Base-by-base conservation (phyloP, 148 eudicot species). In the Nepenthes gracilis region DNA sequence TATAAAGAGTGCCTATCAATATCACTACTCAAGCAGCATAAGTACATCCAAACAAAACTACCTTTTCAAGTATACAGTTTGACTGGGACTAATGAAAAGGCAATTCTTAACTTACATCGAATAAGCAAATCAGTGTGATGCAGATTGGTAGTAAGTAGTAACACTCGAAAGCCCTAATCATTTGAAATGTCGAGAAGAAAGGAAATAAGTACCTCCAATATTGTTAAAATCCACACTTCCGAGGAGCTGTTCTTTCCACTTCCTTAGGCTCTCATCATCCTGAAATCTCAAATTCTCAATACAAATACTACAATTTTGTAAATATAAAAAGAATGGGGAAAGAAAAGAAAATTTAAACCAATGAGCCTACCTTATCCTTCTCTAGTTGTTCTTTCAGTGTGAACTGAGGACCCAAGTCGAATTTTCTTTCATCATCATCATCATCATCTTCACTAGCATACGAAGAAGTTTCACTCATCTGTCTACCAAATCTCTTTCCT, bases 191-290 rank as follows among this genome's bases (percentile, higher is more conserved):
- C 0, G 45, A 3, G 54, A 4, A 32, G 43, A 55, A 34, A 64
- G 45, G 50, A 49, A 9, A 47, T 52, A 40, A 40, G 8, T 77
- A 88, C 96, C 96, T 85, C 82, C 89, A 77, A 79, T 77, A 64
- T 64, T 72, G 64, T 37, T 73, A 58, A 81, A 72, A 79, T 88
- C 84, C 66, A 88, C 91, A 66, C 68, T 66, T 57, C 96, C 96
- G 65, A 88, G 80, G 33, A 88, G 88, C 55, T 85, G 88, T 58
- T 88, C 96, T 55, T 87, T 87, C 96, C 96, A 88, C 71, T 76
- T 85, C 75, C 91, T 85, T 74, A 88, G 72, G 73, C 96, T 88
- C 71, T 88, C 96, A 77, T 88, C 96, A 73, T 88, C 96, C 91
- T 88, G 67, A 60, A 63, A 34, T 54, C 8, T 12, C 65, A 63